These are phyloP conservation scores for Aspergillus bombycis DNA, from an alignment of 2,329 filamentous ascomycete genomes.

Conservation along the genomic window DNA sequence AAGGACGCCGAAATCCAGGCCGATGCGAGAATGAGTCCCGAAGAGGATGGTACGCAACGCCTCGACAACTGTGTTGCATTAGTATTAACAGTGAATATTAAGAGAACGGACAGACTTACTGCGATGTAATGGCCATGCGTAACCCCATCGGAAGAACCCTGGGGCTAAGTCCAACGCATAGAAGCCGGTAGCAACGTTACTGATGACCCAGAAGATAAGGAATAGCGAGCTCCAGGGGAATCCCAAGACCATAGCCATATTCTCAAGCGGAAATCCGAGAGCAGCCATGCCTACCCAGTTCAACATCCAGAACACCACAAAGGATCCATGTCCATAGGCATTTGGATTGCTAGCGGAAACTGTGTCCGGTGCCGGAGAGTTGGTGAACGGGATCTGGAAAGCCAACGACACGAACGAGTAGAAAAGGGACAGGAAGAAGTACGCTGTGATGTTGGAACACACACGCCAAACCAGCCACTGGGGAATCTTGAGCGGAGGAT, in stretches of 20 bases:
- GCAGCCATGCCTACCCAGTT: conserved; percentile 67
- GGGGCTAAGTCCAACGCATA: conserved; percentile 63
- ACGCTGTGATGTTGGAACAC: conserved; percentile 58
- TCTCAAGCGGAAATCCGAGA: conserved; percentile 66
- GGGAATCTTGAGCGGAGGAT: conserved; percentile 60
- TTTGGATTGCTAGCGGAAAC: conserved; percentile 52
- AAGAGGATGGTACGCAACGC: conserved; percentile 64
- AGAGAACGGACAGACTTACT: conserved; percentile 37
- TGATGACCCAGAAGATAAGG: conserved; percentile 70
- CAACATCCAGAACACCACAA: conserved; percentile 66
- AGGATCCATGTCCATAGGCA: conserved; percentile 61
- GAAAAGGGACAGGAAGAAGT: conserved; percentile 64
- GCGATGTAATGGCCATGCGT: conserved; percentile 66
- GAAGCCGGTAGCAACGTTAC: conserved; percentile 64
- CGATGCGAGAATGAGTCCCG: conserved; percentile 60
- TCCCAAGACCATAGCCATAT: conserved; percentile 65
- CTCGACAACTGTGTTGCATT: conserved; percentile 53
- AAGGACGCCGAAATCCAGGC: conserved; percentile 63
- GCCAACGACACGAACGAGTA: conserved; percentile 67
- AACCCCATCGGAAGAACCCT: conserved; percentile 64
- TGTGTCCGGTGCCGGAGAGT: conserved; percentile 50
- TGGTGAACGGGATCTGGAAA: conserved; percentile 65
- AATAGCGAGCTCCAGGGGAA: conserved; percentile 65
- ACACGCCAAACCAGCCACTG: conserved; percentile 64
- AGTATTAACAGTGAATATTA: neutral